A percentile compares a stretch with the other conserved stretches of the same genome.
These are phyloP conservation scores for Yamadazyma tumulicola DNA, from an alignment of 805 yeast genomes.

Conservation along the genomic window DNA sequence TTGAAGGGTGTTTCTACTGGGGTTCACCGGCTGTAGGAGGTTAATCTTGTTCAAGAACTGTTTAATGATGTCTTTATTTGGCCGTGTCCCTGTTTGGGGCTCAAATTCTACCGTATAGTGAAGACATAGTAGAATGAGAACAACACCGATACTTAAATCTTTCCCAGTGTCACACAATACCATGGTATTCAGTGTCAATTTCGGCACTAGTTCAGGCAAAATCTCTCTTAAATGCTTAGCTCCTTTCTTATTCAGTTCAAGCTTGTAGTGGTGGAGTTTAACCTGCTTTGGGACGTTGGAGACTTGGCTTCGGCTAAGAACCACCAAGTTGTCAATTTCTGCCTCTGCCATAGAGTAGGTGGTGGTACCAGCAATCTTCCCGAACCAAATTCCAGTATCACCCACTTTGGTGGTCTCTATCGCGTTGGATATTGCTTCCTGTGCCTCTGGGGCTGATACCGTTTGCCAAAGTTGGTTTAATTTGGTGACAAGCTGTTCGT, in stretches of 20 bases:
- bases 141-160: constrained; percentile 64
- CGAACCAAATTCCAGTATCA: constrained; percentile 26
- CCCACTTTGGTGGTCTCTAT: background rate
- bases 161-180: constrained; percentile 62
- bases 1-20: constrained; percentile 74
- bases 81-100: constrained; percentile 6
- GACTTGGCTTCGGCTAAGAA: constrained; percentile 20
- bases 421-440: background rate
- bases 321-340: constrained; percentile 14
- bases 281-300: constrained; percentile 9
- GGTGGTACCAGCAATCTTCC: constrained; percentile 18
- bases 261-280: constrained; percentile 13
- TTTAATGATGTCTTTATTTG: constrained; percentile 52
- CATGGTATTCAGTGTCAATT: constrained; percentile 17
- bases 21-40: constrained; percentile 54
- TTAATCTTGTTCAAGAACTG: constrained; percentile 52
- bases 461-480: constrained; percentile 13
- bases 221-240: constrained; percentile 53
- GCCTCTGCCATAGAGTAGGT: constrained; percentile 7
- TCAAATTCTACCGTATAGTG: constrained; percentile 44
- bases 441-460: background rate
- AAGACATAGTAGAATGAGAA: constrained; percentile 48
- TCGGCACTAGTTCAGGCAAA: constrained; percentile 42
- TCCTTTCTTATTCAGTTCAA: constrained; percentile 55
- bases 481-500: constrained; percentile 6